Base-by-base conservation (phyloP, 345 rosid species). In the Geranium brycei region DNA sequence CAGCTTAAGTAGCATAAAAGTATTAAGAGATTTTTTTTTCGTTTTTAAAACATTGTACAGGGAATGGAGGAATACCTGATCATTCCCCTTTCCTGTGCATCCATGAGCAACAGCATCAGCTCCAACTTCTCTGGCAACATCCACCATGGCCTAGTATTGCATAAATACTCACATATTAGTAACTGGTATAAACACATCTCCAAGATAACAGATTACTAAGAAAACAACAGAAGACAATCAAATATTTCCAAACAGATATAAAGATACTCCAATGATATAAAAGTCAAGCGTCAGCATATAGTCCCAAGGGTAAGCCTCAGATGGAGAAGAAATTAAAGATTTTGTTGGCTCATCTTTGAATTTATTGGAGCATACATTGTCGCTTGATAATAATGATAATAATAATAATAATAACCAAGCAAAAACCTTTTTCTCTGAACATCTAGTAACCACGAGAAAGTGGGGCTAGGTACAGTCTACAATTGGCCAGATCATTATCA, bases 71-170 rank as follows among this genome's bases (percentile, higher is more conserved):
- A 73, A 69, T 82, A 79, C 98, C 93, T 89, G 96, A 79, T 92
- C 98, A 80, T 92, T 92, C 80, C 99, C 97, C 83, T 93, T 93
- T 57, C 99, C 97, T 3, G 97, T 92, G 78, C 99, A 92, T 61
- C 99, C 99, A 73, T 92, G 99, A 17, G 99, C 74, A 62, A 90
- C 96, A 19, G 97, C 95, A 75, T 93, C 99, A 10, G 97, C 97
- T 77, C 97, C 99, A 77, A 92, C 96, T 72, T 92, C 95, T 64
- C 73, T 91, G 31, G 98, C 98, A 70, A 82, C 90, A 76, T 92
- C 98, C 67, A 92, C 98, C 98, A 92, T 92, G 70, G 98, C 98
- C 98, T 89, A 81, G 67, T 69, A 69, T 63, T 51, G 10, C 53
- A 47, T 3, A 47, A 47, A 47, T 47, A 47, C 13, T 47, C 14